phyloP scores from a whole-genome alignment of 1,139 yeast genomes.

The Suhomyces guaymorum region DNA sequence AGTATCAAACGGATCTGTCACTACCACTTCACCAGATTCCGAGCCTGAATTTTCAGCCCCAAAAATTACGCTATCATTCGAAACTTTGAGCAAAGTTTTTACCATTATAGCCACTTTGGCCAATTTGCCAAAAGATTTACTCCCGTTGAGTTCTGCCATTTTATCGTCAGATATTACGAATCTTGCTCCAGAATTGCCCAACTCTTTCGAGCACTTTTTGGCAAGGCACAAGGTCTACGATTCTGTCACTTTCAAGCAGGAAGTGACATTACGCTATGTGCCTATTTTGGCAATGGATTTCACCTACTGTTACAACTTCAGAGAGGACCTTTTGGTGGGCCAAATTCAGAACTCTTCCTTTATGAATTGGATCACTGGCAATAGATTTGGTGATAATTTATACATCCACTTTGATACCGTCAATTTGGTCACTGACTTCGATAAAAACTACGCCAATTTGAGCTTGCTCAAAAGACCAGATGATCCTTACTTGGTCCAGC shows the following conservation, averaged over 20 bases:
- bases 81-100: slow-evolving; percentile 29
- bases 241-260: slow-evolving; percentile 15
- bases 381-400: slow-evolving; percentile 27
- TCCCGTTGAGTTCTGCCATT: slow-evolving; percentile 22
- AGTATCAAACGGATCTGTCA: slow-evolving; percentile 24
- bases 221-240: slow-evolving; percentile 17
- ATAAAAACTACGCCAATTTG: slow-evolving; percentile 14
- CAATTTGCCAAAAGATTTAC: slow-evolving; percentile 23
- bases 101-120: slow-evolving; percentile 29
- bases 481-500: slow-evolving; percentile 25
- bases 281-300: slow-evolving; percentile 33
- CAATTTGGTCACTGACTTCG: slow-evolving; percentile 21
- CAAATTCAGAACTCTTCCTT: slow-evolving; percentile 37
- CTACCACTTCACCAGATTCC: not conserved
- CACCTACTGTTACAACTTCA: slow-evolving; percentile 31
- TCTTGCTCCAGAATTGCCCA: slow-evolving; percentile 22
- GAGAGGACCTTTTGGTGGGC: slow-evolving; percentile 33
- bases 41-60: slow-evolving; percentile 16
- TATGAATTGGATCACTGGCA: slow-evolving; percentile 43
- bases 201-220: slow-evolving; percentile 23
- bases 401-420: slow-evolving; percentile 27
- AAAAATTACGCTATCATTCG: slow-evolving; percentile 30
- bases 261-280: slow-evolving; percentile 23
- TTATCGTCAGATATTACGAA: slow-evolving; percentile 32
- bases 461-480: slow-evolving; percentile 12